These are phyloP conservation scores for Quercus berberidifolia DNA, from an alignment of 306 rosid genomes.

Conservation along the genomic window DNA sequence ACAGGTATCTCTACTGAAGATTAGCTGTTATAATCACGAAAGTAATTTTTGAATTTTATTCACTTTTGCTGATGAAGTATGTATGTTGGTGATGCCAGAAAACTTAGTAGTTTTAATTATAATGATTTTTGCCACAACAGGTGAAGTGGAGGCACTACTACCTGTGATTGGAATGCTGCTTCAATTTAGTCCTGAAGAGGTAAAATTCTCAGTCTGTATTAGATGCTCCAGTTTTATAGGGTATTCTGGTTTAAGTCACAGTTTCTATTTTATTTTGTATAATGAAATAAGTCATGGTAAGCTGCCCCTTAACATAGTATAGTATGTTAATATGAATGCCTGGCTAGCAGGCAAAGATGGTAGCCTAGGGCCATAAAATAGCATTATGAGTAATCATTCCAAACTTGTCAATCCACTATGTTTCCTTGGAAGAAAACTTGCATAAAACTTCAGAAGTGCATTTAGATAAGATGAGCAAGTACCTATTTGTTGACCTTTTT, in stretches of 20 bases:
- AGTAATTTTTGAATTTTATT: not conserved
- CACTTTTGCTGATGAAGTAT: not conserved
- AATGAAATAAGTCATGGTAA: not conserved
- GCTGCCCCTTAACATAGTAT: not conserved
- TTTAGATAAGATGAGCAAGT: too few species aligned
- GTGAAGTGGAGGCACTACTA: conserved; percentile 92
- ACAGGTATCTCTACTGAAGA: conserved; percentile 49
- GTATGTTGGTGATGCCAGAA: not conserved
- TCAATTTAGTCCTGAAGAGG: conserved; percentile 99
- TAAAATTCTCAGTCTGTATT: conserved; percentile 26
- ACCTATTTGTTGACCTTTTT: too few species aligned
- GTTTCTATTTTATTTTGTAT: not conserved
- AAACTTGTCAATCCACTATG: not conserved
- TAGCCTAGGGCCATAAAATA: not conserved
- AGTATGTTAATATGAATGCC: not conserved
- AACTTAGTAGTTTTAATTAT: conserved; percentile 2
- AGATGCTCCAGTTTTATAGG: not conserved
- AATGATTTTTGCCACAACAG: conserved; percentile 35
- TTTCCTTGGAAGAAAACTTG: too few species aligned
- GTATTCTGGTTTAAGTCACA: not conserved
- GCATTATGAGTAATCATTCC: not conserved
- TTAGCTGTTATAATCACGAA: not conserved
- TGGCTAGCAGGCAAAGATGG: not conserved
- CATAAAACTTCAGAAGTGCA: too few species aligned
- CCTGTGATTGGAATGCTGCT: conserved; percentile 98